Percentiles rank a stretch among this genome's conserved stretches.
phyloP scores from a whole-genome alignment of 176 grass and related monocot species.

The Thalia dealbata region DNA sequence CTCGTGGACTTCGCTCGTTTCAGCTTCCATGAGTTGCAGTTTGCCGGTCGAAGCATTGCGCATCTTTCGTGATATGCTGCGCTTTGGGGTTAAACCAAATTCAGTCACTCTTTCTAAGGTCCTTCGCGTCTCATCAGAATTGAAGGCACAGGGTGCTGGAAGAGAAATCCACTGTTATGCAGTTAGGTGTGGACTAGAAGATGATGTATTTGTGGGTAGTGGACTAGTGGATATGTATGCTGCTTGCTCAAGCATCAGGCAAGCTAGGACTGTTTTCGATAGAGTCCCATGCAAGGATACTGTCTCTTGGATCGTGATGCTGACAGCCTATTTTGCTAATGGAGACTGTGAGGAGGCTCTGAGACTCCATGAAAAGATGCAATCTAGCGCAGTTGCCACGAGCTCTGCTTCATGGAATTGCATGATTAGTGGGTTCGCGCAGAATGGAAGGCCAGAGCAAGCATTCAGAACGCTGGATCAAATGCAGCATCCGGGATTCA shows the following conservation, averaged over 20 bases:
- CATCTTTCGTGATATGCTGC: constrained; percentile 14
- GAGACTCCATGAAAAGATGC: constrained; percentile 6
- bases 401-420: constrained; percentile 23
- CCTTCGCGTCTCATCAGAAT: constrained; percentile 15
- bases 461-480: constrained; percentile 8
- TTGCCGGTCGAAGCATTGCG: constrained; percentile 5
- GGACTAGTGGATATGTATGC: constrained; percentile 22
- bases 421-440: constrained; percentile 22
- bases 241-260: constrained; percentile 7
- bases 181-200: neutral
- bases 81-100: constrained; percentile 8
- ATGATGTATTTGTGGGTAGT: constrained; percentile 16
- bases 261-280: constrained; percentile 23
- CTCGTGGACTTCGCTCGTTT: constrained; percentile 21
- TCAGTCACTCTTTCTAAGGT: constrained; percentile 17
- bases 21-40: constrained; percentile 15
- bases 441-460: constrained; percentile 18
- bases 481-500: constrained; percentile 17
- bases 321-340: constrained; percentile 18
- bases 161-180: constrained; percentile 18
- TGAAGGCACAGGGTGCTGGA: constrained; percentile 4
- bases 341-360: constrained; percentile 19
- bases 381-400: neutral
- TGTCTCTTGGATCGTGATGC: constrained; percentile 21
- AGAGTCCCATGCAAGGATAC: constrained; percentile 11